A percentile compares a stretch with the other conserved stretches of the same genome.
phyloP scores from a whole-genome alignment of 2,329 filamentous ascomycete genomes.

The Phialophora chinensis region DNA sequence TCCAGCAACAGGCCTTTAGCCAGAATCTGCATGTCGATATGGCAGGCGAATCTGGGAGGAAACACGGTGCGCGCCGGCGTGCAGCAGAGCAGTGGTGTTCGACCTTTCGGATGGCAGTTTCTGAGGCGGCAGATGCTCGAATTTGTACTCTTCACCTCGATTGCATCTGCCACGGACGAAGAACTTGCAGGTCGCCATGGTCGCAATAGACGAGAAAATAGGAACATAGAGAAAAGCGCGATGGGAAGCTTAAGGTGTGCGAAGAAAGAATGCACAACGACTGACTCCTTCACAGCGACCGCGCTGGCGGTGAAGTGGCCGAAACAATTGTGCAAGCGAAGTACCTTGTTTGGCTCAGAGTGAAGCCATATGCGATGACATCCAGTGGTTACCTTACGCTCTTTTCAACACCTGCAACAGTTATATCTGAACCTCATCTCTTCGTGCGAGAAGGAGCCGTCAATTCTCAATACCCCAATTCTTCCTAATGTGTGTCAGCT shows the following conservation, averaged over 20 bases:
- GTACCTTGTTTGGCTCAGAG: not conserved
- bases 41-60: not conserved
- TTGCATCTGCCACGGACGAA: constrained; percentile 16
- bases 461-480: not conserved
- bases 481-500: not conserved
- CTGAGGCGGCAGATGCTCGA: constrained; percentile 3
- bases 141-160: constrained; percentile 16
- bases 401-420: not conserved
- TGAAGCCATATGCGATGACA: not conserved
- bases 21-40: constrained; percentile 8
- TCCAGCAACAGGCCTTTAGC: constrained; percentile 1
- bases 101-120: not conserved
- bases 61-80: not conserved
- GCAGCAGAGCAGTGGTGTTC: not conserved
- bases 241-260: not conserved
- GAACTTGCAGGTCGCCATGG: constrained; percentile 20
- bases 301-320: not conserved
- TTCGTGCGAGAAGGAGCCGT: not conserved
- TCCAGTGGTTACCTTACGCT: not conserved
- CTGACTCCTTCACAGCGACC: not conserved
- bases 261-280: not conserved
- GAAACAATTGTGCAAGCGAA: not conserved
- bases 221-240: not conserved
- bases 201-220: not conserved
- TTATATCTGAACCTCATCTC: not conserved